Evolutionary conservation across 2,329 filamentous ascomycete species (phyloP), one percentile per base, ranked within the genome.

Genomic region (Septoria linicola): DNA sequence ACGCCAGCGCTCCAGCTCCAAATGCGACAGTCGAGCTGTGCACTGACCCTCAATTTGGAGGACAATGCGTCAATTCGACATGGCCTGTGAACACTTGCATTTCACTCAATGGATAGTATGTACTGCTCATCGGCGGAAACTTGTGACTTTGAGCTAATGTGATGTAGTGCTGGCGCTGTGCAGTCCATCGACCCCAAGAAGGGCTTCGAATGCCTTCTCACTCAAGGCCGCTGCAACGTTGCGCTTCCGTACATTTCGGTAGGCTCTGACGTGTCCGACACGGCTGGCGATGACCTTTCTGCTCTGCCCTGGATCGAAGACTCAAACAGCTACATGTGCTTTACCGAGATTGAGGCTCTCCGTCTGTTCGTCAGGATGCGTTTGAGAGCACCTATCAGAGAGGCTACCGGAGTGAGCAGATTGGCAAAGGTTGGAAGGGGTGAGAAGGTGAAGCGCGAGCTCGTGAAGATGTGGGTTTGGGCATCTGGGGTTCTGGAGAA

Each of bases 11-110:
- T 20, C 19, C 43, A 19, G 41, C 48, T n/a, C 32, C 39, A 19
- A 41, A 31, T 19, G 56, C 58, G 35, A 54, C 73, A 47, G 69
- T 70, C 2, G n/a, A 67, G 58, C 37, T 54, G 34, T 62, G 60
- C 53, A 58, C 59, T 13, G 53, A 54, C n/a, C 49, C 49, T 4
- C 43, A 59, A n/a, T 63, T 69, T 16, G 66, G 34, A 23, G 63
- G 63, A 39, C 37, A 58, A 40, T 62, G 60, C 45, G 39, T 43
- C 21, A 54, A 59, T 13, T 52, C 58, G 17, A 51, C 57, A 16
- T 62, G 58, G 55, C 60, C 61, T 11, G 36, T 62, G 13, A 58
- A 64, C 27, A 46, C 36, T 6, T 66, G 63, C 45, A 59, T 66
- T 8, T 45, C 55, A 32, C 44, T 67, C 43, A 57, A 57, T 21